Conservation (phyloP, 371 early-diverging fungal species). For the Mortierella sp. region DNA sequence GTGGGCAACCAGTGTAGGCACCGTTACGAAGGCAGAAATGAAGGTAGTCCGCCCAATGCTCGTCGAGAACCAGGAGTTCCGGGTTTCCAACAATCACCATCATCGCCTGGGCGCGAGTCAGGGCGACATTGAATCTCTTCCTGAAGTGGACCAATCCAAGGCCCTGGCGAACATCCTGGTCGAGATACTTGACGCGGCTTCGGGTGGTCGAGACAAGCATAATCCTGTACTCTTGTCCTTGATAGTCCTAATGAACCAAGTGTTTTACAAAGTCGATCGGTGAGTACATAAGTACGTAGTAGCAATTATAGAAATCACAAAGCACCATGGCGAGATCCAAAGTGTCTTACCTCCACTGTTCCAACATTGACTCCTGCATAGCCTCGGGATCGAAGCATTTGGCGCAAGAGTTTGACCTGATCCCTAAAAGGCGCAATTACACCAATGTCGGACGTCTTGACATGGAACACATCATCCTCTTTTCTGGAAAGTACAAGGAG, state of each 20-base stretch:
- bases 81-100: constrained; percentile 60
- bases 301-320: not conserved
- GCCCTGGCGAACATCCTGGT: constrained; percentile 59
- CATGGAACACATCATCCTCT: constrained; percentile 22
- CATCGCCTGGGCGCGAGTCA: constrained; percentile 65
- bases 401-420: constrained; percentile 61
- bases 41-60: constrained; percentile 51
- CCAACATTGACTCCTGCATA: constrained; percentile 58
- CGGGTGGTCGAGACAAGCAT: constrained; percentile 65
- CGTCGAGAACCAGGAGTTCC: constrained; percentile 51
- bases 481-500: constrained; percentile 22
- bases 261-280: not conserved
- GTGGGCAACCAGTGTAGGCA: constrained; percentile 44
- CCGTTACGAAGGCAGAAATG: constrained; percentile 56
- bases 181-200: constrained; percentile 52
- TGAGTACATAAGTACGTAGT: not conserved
- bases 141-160: constrained; percentile 62
- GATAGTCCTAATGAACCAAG: constrained; percentile 53
- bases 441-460: constrained; percentile 59
- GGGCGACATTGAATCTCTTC: constrained; percentile 67
- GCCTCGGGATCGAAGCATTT: constrained; percentile 47
- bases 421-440: constrained; percentile 64
- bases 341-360: constrained; percentile 50
- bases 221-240: constrained; percentile 65
- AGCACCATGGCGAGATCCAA: not conserved